Evolutionary conservation across 1,139 yeast species (phyloP), one percentile per base, ranked within the genome.

Genomic region (Pichia sorboxylosa): DNA sequence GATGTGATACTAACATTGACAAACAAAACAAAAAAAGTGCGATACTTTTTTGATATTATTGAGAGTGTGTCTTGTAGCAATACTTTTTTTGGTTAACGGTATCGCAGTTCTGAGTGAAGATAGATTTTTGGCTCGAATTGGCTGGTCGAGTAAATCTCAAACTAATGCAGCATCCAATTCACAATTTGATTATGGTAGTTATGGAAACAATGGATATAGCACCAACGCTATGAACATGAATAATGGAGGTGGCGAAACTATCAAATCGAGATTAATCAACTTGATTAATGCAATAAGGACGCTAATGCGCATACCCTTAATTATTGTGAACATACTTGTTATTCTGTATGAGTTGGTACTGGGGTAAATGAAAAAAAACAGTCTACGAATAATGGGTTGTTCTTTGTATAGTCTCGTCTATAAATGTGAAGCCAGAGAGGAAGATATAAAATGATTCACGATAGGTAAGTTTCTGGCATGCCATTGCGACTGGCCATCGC

Each of bases 81-180:
- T 69, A n/a, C 55, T 82, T 24, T 63, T 83, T 38, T 57, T 79
- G 37, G 69, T 81, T 34, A 83, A 83, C 52, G 73, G 90, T 1
- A 69, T 82, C 19, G 93, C 94, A 1, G 79, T 83, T 27, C 63
- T 83, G 30, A 78, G 81, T 46, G 94, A 83, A 48, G 93, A 83
- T 52, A 61, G 94, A 39, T 83, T 83, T 50, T 61, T 83, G 35
- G 76, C 78, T 43, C 60, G 94, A 53, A 73, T 69, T 33, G 75
- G 75, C 13, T 60, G 71, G 52, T 30, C 44, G 9, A 30, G 23
- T 5, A 31, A 27, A 6, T 9, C 22, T 3, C 25, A 26, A 8
- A 28, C 27, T 24, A 34, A 32, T 24, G 14, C 8, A 10, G 7
- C 29, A 27, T n/a, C 27, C 22, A 14, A 67, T 68, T n/a, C 54